Evolutionary conservation across 345 rosid species (phyloP).

Genomic region (Populus euphratica): DNA sequence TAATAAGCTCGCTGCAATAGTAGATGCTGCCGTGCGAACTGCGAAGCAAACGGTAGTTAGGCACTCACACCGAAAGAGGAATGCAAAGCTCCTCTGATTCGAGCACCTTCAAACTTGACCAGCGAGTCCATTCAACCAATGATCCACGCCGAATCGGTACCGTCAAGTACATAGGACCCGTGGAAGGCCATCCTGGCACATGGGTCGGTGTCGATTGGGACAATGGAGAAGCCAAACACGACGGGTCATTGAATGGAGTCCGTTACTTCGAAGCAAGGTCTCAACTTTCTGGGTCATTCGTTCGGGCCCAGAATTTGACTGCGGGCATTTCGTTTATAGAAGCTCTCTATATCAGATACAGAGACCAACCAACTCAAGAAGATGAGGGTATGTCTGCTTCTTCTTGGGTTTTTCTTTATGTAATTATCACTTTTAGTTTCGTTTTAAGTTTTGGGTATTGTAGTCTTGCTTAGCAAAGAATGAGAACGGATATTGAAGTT

Average conservation of each 20-base stretch:
- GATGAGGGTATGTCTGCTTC: slow-evolving; percentile 54
- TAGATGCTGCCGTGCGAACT: no score
- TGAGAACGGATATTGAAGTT: not conserved
- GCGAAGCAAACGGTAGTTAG: no score
- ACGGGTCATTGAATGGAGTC: slow-evolving; percentile 70
- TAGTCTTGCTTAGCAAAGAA: not conserved
- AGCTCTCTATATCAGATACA: slow-evolving; percentile 70
- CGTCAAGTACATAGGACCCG: slow-evolving; percentile 59
- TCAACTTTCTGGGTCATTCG: slow-evolving; percentile 62
- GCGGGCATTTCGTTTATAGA: slow-evolving; percentile 58
- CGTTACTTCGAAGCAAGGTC: slow-evolving; percentile 62
- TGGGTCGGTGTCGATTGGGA: slow-evolving; percentile 97
- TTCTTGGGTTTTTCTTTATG: not conserved
- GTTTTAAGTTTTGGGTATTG: not conserved
- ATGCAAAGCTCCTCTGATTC: slow-evolving; percentile 16
- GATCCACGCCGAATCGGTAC: slow-evolving; percentile 73
- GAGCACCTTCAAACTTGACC: slow-evolving; percentile 46
- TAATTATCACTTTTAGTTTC: not conserved
- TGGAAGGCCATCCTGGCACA: slow-evolving; percentile 57
- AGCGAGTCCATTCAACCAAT: slow-evolving; percentile 61
- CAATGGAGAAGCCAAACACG: slow-evolving; percentile 67
- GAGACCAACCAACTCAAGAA: slow-evolving; percentile 52
- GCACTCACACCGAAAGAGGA: not conserved
- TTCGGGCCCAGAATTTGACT: slow-evolving; percentile 62
- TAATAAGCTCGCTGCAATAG: no score